phyloP scores from a whole-genome alignment of 306 rosid genomes.

The Hippophae tibetana region DNA sequence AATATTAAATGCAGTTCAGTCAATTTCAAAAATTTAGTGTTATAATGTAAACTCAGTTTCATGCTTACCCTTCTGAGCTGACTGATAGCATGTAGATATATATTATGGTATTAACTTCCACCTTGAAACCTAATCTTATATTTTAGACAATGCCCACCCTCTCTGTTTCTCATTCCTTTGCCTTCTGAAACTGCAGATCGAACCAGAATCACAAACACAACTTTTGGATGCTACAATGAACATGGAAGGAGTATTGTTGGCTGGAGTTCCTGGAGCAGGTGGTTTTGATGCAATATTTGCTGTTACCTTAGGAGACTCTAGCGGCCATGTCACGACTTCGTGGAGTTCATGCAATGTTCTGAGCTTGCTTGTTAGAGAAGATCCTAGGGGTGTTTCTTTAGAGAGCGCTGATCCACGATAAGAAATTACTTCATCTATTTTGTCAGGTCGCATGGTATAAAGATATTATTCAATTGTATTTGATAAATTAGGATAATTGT shows the following conservation, averaged over 20 bases:
- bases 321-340: conserved; percentile 40
- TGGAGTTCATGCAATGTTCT: conserved; percentile 61
- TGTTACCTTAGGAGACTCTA: conserved; percentile 65
- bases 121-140: too few relatives aligned
- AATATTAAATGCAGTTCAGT: too few relatives aligned
- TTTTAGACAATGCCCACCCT: too few relatives aligned
- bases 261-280: conserved; percentile 99
- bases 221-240: conserved; percentile 79
- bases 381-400: conserved; percentile 77
- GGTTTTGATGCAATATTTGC: conserved; percentile 92
- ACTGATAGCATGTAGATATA: too few relatives aligned
- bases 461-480: conserved; percentile 4
- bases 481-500: background rate
- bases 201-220: conserved; percentile 80
- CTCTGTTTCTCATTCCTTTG: background rate
- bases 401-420: conserved; percentile 67
- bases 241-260: conserved; percentile 87
- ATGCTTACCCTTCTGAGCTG: too few relatives aligned
- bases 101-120: too few relatives aligned
- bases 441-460: conserved; percentile 41
- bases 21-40: too few relatives aligned
- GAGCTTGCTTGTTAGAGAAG: conserved; percentile 89
- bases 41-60: too few relatives aligned
- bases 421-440: conserved; percentile 66
- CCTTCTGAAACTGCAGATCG: conserved; percentile 50